phyloP scores from a whole-genome alignment of 2,329 filamentous ascomycete species.

The Aschersonia sp. region DNA sequence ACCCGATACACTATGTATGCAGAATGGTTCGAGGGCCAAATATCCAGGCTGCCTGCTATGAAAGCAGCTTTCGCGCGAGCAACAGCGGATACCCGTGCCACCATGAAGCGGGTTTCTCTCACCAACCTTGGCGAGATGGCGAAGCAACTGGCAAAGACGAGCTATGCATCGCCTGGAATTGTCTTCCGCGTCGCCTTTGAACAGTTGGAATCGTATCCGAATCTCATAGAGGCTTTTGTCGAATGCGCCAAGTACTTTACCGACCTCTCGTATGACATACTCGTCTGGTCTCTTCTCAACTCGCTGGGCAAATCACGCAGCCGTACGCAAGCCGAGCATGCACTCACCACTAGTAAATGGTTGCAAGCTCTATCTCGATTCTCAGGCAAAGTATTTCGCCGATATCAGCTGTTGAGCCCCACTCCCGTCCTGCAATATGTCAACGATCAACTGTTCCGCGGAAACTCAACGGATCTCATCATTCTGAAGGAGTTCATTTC shows the following conservation, averaged over 20 bases:
- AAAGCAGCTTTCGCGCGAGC: constrained; percentile 65
- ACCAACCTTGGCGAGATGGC: constrained; percentile 80
- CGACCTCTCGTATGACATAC: constrained; percentile 77
- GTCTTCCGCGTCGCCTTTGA: constrained; percentile 81
- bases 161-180: constrained; percentile 76
- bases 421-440: constrained; percentile 83
- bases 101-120: constrained; percentile 78
- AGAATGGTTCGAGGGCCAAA: constrained; percentile 77
- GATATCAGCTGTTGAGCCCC: constrained; percentile 72
- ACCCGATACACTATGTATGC: constrained; percentile 80
- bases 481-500: constrained; percentile 81
- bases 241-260: constrained; percentile 93
- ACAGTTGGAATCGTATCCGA: constrained; percentile 88
- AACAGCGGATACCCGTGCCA: constrained; percentile 64
- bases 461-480: constrained; percentile 81
- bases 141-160: constrained; percentile 79
- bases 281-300: constrained; percentile 84
- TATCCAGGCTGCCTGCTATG: constrained; percentile 63
- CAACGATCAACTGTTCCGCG: constrained; percentile 63
- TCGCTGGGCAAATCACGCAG: constrained; percentile 49
- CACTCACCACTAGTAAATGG: constrained; percentile 76
- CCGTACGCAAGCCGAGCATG: constrained; percentile 46
- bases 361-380: constrained; percentile 81
- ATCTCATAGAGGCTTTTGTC: constrained; percentile 86
- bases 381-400: constrained; percentile 75